A percentile compares a stretch with the other conserved stretches of the same genome.
phyloP scores from a whole-genome alignment of 495 filamentous ascomycete genomes.

The Ascodesmis nigricans region DNA sequence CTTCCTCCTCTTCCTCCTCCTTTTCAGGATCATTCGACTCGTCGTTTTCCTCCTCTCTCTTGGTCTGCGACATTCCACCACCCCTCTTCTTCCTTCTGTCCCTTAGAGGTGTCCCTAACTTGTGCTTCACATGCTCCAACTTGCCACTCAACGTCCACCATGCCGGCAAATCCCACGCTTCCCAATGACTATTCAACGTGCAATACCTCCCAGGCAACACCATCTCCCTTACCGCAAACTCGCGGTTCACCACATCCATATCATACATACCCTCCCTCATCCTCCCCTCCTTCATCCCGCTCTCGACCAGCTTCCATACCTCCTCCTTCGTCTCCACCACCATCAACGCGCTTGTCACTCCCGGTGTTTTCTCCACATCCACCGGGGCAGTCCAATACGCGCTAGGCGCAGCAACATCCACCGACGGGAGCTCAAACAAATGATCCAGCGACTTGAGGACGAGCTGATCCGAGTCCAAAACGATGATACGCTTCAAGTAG shows the following conservation, averaged over 20 bases:
- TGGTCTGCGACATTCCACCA: neutral
- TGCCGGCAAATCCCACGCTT: slow-evolving; percentile 20
- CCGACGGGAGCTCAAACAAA: slow-evolving; percentile 22
- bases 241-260: slow-evolving; percentile 24
- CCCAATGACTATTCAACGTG: slow-evolving; percentile 25
- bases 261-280: slow-evolving; percentile 21
- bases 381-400: slow-evolving; percentile 19
- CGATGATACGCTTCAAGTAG: slow-evolving; percentile 14
- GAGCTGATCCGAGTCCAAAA: slow-evolving; percentile 23
- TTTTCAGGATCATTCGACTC: no score
- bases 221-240: slow-evolving; percentile 22
- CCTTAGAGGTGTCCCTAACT: no score
- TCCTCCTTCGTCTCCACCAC: slow-evolving; percentile 18
- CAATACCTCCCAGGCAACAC: slow-evolving; percentile 24
- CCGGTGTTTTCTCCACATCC: neutral
- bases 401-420: slow-evolving; percentile 23
- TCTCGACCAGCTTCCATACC: slow-evolving; percentile 20
- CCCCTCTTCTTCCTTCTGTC: slow-evolving; percentile 1
- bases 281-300: slow-evolving; percentile 9
- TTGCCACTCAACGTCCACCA: no score
- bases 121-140: no score
- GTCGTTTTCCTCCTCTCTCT: no score
- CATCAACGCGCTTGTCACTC: slow-evolving; percentile 21
- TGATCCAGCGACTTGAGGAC: slow-evolving; percentile 22
- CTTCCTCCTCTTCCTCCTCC: neutral